phyloP scores from a whole-genome alignment of 1,139 yeast species.

The Yamadazyma membranifaciens region DNA sequence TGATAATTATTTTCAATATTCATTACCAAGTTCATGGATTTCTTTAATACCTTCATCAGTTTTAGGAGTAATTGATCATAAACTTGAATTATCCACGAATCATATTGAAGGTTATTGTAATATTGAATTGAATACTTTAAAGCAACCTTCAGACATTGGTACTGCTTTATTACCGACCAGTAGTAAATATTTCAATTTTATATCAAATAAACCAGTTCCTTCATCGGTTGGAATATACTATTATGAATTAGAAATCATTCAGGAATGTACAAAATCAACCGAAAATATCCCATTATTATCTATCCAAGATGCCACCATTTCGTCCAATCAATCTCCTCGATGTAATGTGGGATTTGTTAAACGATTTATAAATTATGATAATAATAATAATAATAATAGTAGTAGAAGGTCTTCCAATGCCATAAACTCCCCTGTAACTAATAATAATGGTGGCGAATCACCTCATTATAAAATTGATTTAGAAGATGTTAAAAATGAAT shows the following conservation, averaged over 20 bases:
- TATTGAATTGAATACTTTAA: conserved; percentile 20
- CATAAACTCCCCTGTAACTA: neutral
- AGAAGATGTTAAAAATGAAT: conserved; percentile 29
- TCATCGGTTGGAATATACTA: conserved; percentile 36
- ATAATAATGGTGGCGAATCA: neutral
- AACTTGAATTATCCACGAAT: conserved; percentile 20
- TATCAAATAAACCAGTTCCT: conserved; percentile 32
- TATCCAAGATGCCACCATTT: conserved; percentile 34
- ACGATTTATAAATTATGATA: conserved; percentile 22
- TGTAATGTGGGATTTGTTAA: conserved; percentile 39
- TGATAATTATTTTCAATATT: conserved; percentile 26
- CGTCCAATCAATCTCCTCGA: conserved; percentile 32
- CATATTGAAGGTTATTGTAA: conserved; percentile 30
- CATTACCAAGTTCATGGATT: conserved; percentile 42
- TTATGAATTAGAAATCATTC: conserved; percentile 37
- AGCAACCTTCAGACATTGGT: conserved; percentile 1
- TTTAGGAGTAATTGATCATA: conserved; percentile 19
- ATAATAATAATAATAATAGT: neutral
- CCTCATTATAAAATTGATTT: conserved; percentile 22
- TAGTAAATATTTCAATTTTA: conserved; percentile 28
- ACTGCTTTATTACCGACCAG: conserved; percentile 9
- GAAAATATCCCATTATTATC: conserved; percentile 31
- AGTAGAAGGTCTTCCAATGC: conserved; percentile 5
- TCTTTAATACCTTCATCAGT: conserved; percentile 30
- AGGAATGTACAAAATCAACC: conserved; percentile 30